Base-by-base conservation (phyloP, 108 stramenopile species). In the Cylindrotheca fusiformis region DNA sequence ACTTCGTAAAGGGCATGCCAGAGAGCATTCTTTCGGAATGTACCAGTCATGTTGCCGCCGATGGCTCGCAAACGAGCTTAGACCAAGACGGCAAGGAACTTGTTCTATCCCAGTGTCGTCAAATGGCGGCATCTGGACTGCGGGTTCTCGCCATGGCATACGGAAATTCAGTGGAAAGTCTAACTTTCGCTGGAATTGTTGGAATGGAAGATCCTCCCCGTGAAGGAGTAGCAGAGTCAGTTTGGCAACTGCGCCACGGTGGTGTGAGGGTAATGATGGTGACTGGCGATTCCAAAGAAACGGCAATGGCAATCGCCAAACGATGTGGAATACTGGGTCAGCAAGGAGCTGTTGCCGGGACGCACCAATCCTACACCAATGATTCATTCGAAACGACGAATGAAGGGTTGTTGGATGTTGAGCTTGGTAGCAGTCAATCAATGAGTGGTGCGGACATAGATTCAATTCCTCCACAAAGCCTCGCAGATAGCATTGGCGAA, bases 241-340 rank as follows among this genome's bases (percentile, higher is more conserved):
- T 97, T 31, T 49, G 74, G 22, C 73, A 79, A 23, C 72, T 97
- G 44, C 86, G 93, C 49, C 78, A 69, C 44, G 73, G 90, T 54
- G 95, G 95, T 17, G 92, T 96, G 0, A 82, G 90, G 33, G 91
- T 95, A 19, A 77, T 95, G 57, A 99, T 99, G 97, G 91, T 99
- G 28, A 99, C 98, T 0, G 98, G 98, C 18, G 98, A 99, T 73
- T 78, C 89, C 14, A 85, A 95, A 50, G 95, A 93, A 55, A 99
- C 98, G 14, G 98, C 97, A 1, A 50, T 97, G 23, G 94, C 96
- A 0, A 94, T 99, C 55, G 97, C 95, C 0, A 60, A 74, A 24
- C 65, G 91, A 54, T 86, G 95, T 62, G 96, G 95, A 0, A 95
- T 97, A 53, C 47, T 94, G 22, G 82, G 82, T 56, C 22, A 27